phyloP scores from a whole-genome alignment of 306 rosid genomes.

The Sphenostylis stenocarpa region DNA sequence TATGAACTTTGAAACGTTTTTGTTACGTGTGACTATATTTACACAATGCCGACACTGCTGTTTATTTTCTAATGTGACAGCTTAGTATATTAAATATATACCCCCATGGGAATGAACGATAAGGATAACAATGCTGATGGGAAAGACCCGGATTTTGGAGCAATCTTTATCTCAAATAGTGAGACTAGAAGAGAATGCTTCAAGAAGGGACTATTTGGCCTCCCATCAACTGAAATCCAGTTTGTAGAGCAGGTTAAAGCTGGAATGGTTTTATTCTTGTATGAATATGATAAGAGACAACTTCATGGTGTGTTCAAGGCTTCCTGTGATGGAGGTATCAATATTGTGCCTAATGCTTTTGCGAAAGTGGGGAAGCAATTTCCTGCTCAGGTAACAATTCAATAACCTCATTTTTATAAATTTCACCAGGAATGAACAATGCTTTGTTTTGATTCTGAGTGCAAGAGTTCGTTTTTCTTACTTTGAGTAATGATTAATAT shows the following conservation, averaged over 20 bases:
- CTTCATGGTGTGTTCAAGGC: constrained; percentile 72
- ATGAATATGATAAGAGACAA: constrained; percentile 50
- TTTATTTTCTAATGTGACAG: constrained; percentile 31
- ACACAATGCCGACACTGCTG: constrained; percentile 19
- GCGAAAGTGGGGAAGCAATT: constrained; percentile 36
- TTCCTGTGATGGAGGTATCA: constrained; percentile 45
- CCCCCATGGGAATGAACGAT: constrained; percentile 36
- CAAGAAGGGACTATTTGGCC: constrained; percentile 30
- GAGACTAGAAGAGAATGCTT: constrained; percentile 42
- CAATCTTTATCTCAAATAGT: constrained; percentile 45
- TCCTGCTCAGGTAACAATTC: constrained; percentile 67
- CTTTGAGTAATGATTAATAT: not conserved
- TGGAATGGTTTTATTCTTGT: constrained; percentile 63
- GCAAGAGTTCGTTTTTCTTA: not conserved
- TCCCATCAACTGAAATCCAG: constrained; percentile 33
- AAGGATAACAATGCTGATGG: constrained; percentile 40
- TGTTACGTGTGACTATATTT: constrained; percentile 14
- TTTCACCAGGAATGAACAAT: not conserved
- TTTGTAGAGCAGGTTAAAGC: constrained; percentile 55
- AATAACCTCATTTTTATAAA: not conserved
- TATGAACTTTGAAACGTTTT: constrained; percentile 7
- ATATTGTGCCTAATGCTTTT: constrained; percentile 52
- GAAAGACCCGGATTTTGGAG: constrained; percentile 46
- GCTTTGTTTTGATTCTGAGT: constrained; percentile 22
- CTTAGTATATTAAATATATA: constrained; percentile 24